phyloP scores from a whole-genome alignment of 1,139 yeast species.

The Pichia sp. region DNA sequence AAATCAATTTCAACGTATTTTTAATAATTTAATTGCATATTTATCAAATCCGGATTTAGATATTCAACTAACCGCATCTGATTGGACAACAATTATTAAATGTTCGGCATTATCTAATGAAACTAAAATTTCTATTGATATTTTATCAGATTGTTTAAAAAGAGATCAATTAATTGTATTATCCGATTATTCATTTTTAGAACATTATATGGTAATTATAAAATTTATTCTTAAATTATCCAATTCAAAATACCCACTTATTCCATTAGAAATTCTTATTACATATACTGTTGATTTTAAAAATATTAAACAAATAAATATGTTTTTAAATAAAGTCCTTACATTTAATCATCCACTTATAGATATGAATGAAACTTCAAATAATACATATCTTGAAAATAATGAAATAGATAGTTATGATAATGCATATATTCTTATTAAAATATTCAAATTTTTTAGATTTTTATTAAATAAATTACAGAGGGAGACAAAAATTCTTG shows the following conservation, averaged over 20 bases:
- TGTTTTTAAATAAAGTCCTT: conserved; percentile 19
- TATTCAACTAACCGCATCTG: conserved; percentile 18
- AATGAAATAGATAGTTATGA: conserved; percentile 20
- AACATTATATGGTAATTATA: conserved; percentile 28
- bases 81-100: conserved; percentile 33
- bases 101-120: conserved; percentile 26
- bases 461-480: conserved; percentile 22
- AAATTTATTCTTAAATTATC: conserved; percentile 25
- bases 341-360: conserved; percentile 16
- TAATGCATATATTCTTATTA: conserved; percentile 27
- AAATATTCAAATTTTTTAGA: conserved; percentile 26
- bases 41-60: conserved; percentile 24
- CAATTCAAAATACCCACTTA: conserved; percentile 25
- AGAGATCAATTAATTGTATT: conserved; percentile 36
- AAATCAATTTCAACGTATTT: conserved; percentile 34
- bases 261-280: conserved; percentile 24
- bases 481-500: conserved; percentile 23
- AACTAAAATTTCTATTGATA: conserved; percentile 31
- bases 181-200: conserved; percentile 32
- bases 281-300: conserved; percentile 14
- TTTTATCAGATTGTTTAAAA: conserved; percentile 41
- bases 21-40: conserved; percentile 29
- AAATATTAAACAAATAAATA: conserved; percentile 15
- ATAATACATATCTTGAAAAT: too few species aligned
- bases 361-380: neutral